Evolutionary conservation across 2,329 filamentous ascomycete species (phyloP), one percentile per base, ranked within the genome.

Genomic region (Scytalidium lignicola): DNA sequence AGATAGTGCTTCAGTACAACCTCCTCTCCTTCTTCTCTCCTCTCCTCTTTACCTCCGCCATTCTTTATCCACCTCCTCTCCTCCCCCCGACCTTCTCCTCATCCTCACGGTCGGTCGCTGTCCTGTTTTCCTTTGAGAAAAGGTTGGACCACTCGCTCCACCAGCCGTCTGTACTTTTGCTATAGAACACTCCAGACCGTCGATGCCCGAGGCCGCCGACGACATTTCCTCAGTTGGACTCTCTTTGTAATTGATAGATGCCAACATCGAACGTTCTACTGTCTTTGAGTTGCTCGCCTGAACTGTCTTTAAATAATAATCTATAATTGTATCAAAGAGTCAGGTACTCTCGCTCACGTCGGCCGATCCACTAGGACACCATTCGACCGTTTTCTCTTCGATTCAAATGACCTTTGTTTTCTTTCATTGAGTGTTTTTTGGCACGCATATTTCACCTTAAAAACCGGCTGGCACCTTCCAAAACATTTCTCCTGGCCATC

Each of bases 21-120:
- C 46, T 49, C 47, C 46, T 22, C 49, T 43, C 37, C 46, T 48
- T 42, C 45, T 53, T 44, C 48, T 45, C 49, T 48, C 48, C 26
- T 43, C 44, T 48, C 22, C 28, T 41, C n/a, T 39, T 32, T 44
- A 40, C 26, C 40, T 20, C 7, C 22, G 28, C 29, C 44, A 21
- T 32, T 39, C 21, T 20, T 22, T 37, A 41, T 43, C 42, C 29
- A 40, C 43, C n/a, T 39, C 20, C 44, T 26, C 39, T 15, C 20
- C 21, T 41, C 29, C 46, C 23, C 45, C 28, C 44, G 15, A 39
- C 44, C 21, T 43, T 23, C n/a, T 40, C 29, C 22, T 19, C 29
- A 12, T n/a, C 18, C 44, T 22, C 20, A 26, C 37, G 15, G 32
- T 37, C 32, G 32, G 32, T 8, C 8, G 32, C 32, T n/a, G 7